Conservation (phyloP, 2,329 filamentous ascomycete genomes). For the Aspergillus sp. region DNA sequence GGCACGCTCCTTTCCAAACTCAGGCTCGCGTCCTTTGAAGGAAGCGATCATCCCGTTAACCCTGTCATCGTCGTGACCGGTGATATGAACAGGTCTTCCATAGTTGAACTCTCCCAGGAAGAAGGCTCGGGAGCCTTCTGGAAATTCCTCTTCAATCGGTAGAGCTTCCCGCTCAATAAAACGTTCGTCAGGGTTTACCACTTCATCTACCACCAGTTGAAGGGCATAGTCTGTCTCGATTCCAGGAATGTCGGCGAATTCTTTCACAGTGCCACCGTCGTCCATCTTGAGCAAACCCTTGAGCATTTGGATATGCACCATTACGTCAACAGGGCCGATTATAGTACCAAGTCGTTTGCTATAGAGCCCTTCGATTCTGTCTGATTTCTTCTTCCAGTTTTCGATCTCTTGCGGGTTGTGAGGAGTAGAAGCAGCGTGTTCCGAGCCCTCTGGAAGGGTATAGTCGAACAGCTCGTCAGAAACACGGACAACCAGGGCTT, state of each 20-base stretch:
- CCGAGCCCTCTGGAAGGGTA: slow-evolving; percentile 56
- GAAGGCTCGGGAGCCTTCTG: slow-evolving; percentile 72
- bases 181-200: slow-evolving; percentile 81
- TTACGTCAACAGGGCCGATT: slow-evolving; percentile 76
- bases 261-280: slow-evolving; percentile 82
- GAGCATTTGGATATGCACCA: slow-evolving; percentile 88
- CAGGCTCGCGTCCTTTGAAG: slow-evolving; percentile 63
- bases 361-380: slow-evolving; percentile 76
- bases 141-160: slow-evolving; percentile 86
- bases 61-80: slow-evolving; percentile 64
- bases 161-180: slow-evolving; percentile 87
- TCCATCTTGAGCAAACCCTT: slow-evolving; percentile 87
- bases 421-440: slow-evolving; percentile 58
- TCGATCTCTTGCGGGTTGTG: slow-evolving; percentile 70
- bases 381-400: slow-evolving; percentile 75
- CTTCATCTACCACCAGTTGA: slow-evolving; percentile 81
- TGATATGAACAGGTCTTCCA: slow-evolving; percentile 78
- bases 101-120: slow-evolving; percentile 92
- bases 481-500: slow-evolving; percentile 80
- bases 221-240: slow-evolving; percentile 85
- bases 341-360: slow-evolving; percentile 84
- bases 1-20: slow-evolving; percentile 73
- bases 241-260: slow-evolving; percentile 78
- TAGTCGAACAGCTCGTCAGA: slow-evolving; percentile 94
- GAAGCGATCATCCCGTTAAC: slow-evolving; percentile 70